Evolutionary conservation across 495 filamentous ascomycete species (phyloP).

Genomic region (Neurospora tetrasperma): DNA sequence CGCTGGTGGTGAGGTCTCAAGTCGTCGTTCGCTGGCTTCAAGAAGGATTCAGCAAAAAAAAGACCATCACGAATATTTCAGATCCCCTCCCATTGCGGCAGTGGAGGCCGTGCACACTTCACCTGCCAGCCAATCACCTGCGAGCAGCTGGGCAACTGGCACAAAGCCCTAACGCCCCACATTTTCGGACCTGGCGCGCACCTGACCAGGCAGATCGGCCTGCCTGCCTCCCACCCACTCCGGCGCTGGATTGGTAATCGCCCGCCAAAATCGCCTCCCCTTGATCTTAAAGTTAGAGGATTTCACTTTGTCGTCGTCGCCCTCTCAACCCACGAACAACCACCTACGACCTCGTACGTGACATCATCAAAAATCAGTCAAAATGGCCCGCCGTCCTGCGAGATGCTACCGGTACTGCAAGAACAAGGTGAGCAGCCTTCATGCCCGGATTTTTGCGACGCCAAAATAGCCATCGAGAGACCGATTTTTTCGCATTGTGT

Average conservation of each 20-base stretch:
- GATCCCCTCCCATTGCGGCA: neutral
- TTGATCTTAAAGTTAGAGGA: constrained; percentile 23
- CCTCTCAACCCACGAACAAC: constrained; percentile 29
- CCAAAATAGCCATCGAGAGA: neutral
- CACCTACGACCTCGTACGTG: constrained; percentile 27
- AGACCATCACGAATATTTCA: neutral
- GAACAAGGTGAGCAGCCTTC: constrained; percentile 77
- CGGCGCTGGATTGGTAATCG: constrained; percentile 25
- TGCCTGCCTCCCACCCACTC: constrained; percentile 8
- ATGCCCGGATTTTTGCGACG: constrained; percentile 7
- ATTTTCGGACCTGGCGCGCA: constrained; percentile 7
- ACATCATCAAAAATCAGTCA: constrained; percentile 50
- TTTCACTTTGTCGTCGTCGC: constrained; percentile 20
- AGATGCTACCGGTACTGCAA: constrained; percentile 99
- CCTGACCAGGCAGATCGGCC: neutral
- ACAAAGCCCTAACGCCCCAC: constrained; percentile 37
- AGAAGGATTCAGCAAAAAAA: constrained; percentile 7
- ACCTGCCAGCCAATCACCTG: neutral
- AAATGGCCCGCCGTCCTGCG: constrained; percentile 96
- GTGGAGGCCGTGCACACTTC: neutral
- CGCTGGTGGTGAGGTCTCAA: neutral
- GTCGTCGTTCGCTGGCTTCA: constrained; percentile 10
- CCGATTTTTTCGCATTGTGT: constrained; percentile 1
- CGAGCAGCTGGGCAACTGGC: neutral
- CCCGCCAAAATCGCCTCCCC: constrained; percentile 28